phyloP scores from a whole-genome alignment of 306 rosid genomes.

The Glycine soja region DNA sequence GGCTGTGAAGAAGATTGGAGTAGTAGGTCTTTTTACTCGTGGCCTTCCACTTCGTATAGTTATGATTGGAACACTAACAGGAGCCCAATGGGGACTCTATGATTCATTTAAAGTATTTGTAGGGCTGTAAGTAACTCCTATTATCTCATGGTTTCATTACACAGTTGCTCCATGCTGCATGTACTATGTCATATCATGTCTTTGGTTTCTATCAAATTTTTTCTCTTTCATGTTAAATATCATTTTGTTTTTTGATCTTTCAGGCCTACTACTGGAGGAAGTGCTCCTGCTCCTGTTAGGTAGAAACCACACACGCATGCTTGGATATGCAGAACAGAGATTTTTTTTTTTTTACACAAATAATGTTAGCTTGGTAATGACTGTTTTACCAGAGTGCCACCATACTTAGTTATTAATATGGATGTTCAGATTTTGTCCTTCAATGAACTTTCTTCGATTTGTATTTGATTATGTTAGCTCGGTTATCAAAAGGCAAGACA shows the following conservation, averaged over 20 bases:
- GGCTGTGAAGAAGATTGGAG: slow-evolving; percentile 75
- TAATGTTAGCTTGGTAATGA: slow-evolving; percentile 35
- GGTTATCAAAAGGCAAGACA: slow-evolving; percentile 19
- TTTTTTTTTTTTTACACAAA: slow-evolving; percentile 16
- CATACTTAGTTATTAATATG: slow-evolving; percentile 26
- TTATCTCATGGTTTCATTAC: neutral
- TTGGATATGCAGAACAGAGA: slow-evolving; percentile 14
- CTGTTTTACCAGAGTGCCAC: slow-evolving; percentile 24
- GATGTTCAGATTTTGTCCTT: slow-evolving; percentile 44
- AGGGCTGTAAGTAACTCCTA: slow-evolving; percentile 69
- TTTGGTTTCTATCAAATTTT: neutral
- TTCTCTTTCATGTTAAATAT: neutral
- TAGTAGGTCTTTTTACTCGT: slow-evolving; percentile 74
- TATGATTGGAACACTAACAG: slow-evolving; percentile 84
- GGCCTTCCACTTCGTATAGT: slow-evolving; percentile 85
- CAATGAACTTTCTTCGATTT: neutral
- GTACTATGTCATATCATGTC: slow-evolving; percentile 4
- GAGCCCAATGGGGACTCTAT: slow-evolving; percentile 74
- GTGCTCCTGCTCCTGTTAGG: slow-evolving; percentile 38
- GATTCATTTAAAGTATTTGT: slow-evolving; percentile 75
- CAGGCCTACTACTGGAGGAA: slow-evolving; percentile 83
- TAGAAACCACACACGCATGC: slow-evolving; percentile 11
- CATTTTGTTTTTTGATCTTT: slow-evolving; percentile 25
- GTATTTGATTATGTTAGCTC: slow-evolving; percentile 18
- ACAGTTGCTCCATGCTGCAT: neutral